Evolutionary conservation across 306 rosid species (phyloP), one percentile per base, ranked within the genome.

Genomic region (Carpinus fangiana): DNA sequence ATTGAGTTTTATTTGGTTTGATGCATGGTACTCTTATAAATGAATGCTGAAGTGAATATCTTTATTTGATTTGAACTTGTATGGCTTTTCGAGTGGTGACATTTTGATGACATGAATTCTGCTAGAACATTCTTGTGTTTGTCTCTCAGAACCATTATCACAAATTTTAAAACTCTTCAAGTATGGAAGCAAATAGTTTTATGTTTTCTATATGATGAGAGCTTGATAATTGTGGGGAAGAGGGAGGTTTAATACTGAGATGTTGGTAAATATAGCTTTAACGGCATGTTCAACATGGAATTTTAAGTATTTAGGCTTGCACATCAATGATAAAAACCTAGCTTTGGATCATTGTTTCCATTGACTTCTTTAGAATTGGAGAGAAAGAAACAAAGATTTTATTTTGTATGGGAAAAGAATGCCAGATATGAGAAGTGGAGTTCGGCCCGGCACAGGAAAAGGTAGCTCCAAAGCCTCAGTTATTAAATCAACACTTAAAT

Each of bases 341-440:
- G 82, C 46, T 66, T 23, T 57, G 20, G 59, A 46, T 51, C 76
- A 64, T 54, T 71, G 16, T 61, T 72, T 45, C 71, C 18, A 53
- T 60, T 38, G 80, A 78, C 47, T 77, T 47, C 13, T 46, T 46
- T 21, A 21, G 20, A n/a, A n/a, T n/a, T n/a, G n/a, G n/a, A n/a
- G n/a, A n/a, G n/a, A n/a, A n/a, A n/a, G n/a, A n/a, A n/a, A n/a
- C n/a, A n/a, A n/a, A n/a, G n/a, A n/a, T n/a, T n/a, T n/a, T n/a
- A n/a, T n/a, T n/a, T n/a, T n/a, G n/a, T n/a, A n/a, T n/a, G 81
- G 81, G 73, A 70, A 73, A 69, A 84, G 78, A 70, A 84, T 84
- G 88, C 85, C 85, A 28, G 83, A 84, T 78, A 73, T 75, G 56
- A 84, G 85, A 78, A 70, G 85, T 74, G 85, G 85, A 53, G 85